Percentiles rank a stretch among this genome's conserved stretches.
These are phyloP conservation scores for Penicillium sp. DNA, from an alignment of 2,329 filamentous ascomycete genomes.

Conservation along the genomic window DNA sequence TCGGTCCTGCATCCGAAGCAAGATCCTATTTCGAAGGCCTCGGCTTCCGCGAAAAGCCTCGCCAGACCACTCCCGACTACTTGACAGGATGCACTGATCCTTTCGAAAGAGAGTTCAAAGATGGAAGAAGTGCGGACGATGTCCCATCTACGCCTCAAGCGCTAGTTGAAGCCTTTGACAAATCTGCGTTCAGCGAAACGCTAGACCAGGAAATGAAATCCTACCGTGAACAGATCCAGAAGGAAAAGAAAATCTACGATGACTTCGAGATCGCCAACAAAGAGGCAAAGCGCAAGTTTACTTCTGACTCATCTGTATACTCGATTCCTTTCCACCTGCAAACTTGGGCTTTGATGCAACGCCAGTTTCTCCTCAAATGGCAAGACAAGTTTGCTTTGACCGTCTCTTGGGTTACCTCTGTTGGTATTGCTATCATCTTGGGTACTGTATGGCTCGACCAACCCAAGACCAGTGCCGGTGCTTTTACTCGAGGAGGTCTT, in stretches of 20 bases:
- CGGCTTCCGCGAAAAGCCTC: constrained; percentile 70
- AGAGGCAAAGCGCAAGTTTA: constrained; percentile 75
- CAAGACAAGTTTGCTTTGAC: constrained; percentile 77
- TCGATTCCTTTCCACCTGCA: constrained; percentile 80
- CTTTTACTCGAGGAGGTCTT: constrained; percentile 78
- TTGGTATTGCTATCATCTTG: constrained; percentile 74
- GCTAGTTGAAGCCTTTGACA: constrained; percentile 68
- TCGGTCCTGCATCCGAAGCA: constrained; percentile 67
- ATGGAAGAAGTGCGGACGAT: constrained; percentile 64
- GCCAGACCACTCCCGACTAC: constrained; percentile 80
- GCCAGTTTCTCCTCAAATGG: constrained; percentile 81
- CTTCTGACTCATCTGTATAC: constrained; percentile 73
- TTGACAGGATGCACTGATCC: constrained; percentile 79
- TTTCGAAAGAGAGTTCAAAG: constrained; percentile 75
- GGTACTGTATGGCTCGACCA: constrained; percentile 77
- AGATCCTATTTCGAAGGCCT: constrained; percentile 73
- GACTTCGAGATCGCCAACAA: constrained; percentile 74
- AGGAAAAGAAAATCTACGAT: constrained; percentile 67
- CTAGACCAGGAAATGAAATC: constrained; percentile 65
- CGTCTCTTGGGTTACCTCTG: constrained; percentile 69
- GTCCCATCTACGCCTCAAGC: constrained; percentile 68
- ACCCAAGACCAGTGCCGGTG: constrained; percentile 62
- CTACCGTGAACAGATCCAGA: constrained; percentile 65
- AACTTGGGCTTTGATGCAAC: constrained; percentile 77
- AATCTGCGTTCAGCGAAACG: constrained; percentile 59